Percentiles rank a stretch among this genome's conserved stretches.
Evolutionary conservation across 2,329 filamentous ascomycete species (phyloP).

Genomic region (Exophiala sideris): DNA sequence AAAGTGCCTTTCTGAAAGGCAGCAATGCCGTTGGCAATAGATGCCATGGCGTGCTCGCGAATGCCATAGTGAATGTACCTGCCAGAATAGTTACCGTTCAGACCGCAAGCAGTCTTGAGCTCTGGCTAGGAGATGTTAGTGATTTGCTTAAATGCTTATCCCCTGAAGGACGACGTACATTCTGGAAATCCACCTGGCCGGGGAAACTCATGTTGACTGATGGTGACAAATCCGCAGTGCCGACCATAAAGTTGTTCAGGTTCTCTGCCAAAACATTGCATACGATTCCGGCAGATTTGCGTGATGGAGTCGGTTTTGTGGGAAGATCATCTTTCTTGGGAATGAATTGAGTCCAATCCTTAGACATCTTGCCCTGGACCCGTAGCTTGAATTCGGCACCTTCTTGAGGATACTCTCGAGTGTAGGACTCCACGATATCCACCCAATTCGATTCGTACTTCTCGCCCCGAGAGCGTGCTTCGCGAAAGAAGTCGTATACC

Average conservation of each 20-base stretch:
- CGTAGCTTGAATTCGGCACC: conserved; percentile 49
- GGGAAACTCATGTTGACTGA: conserved; percentile 57
- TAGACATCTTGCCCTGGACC: conserved; percentile 47
- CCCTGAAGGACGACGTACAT: too few relatives aligned
- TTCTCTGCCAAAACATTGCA: conserved; percentile 52
- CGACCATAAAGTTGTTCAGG: conserved; percentile 51
- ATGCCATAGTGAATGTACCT: conserved; percentile 41
- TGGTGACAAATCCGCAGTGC: conserved; percentile 53
- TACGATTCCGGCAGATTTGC: conserved; percentile 47
- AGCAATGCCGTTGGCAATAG: too few relatives aligned
- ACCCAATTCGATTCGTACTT: conserved; percentile 7
- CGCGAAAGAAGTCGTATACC: conserved; percentile 53
- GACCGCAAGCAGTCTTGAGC: conserved; percentile 56
- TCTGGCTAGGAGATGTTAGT: conserved; percentile 81
- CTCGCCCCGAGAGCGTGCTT: conserved; percentile 47
- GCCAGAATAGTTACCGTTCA: conserved; percentile 54
- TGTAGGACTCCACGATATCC: too few relatives aligned
- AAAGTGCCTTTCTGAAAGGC: conserved; percentile 41
- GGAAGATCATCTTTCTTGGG: conserved; percentile 45
- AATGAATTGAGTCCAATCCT: conserved; percentile 51
- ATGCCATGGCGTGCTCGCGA: too few relatives aligned
- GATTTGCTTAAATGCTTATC: too few relatives aligned
- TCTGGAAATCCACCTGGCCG: conserved; percentile 50
- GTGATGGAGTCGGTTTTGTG: conserved; percentile 49
- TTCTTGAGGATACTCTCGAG: conserved; percentile 42